Conservation (phyloP, 2,329 filamentous ascomycete species). For the Septoria petroselini region DNA sequence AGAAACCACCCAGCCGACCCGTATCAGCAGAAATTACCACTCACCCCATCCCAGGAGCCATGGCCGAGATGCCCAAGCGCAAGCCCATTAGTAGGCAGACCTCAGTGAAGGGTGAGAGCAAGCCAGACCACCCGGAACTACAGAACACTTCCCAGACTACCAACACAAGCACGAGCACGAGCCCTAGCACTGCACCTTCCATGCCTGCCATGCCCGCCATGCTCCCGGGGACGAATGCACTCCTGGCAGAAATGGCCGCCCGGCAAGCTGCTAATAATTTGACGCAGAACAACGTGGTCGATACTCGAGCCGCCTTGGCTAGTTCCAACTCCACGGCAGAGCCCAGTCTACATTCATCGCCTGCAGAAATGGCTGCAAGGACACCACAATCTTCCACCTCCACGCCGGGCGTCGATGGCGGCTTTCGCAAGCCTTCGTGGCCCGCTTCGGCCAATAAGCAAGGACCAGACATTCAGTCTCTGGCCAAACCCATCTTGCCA, state of each 20-base stretch:
- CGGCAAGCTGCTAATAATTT: constrained; percentile 25
- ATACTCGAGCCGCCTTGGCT: constrained; percentile 12
- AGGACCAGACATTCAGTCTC: constrained; percentile 22
- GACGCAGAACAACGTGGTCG: constrained; percentile 15
- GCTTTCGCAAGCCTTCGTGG: constrained; percentile 37
- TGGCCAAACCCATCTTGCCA: constrained; percentile 28
- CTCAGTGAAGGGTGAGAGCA: constrained; percentile 21
- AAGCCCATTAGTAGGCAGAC: constrained; percentile 16
- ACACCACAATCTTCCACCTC: constrained; percentile 15
- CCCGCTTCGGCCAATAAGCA: constrained; percentile 33
- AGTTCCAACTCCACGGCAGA: constrained; percentile 1
- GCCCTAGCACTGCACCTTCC: constrained; percentile 5
- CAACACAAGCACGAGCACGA: constrained; percentile 3
- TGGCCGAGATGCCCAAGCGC: constrained; percentile 15
- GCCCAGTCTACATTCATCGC: background rate
- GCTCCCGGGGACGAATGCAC: constrained; percentile 17
- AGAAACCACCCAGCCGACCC: background rate
- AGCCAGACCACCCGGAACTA: constrained; percentile 7
- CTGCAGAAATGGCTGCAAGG: constrained; percentile 14
- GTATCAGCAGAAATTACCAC: constrained; percentile 4
- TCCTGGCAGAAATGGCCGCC: constrained; percentile 26
- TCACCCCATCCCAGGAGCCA: background rate
- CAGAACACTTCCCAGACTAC: background rate
- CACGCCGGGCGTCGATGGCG: constrained; percentile 13
- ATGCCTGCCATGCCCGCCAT: constrained; percentile 8